Evolutionary conservation across 805 yeast genomes (phyloP), one percentile per base, ranked within the genome.

Genomic region (Kockiozyma suomiensis): DNA sequence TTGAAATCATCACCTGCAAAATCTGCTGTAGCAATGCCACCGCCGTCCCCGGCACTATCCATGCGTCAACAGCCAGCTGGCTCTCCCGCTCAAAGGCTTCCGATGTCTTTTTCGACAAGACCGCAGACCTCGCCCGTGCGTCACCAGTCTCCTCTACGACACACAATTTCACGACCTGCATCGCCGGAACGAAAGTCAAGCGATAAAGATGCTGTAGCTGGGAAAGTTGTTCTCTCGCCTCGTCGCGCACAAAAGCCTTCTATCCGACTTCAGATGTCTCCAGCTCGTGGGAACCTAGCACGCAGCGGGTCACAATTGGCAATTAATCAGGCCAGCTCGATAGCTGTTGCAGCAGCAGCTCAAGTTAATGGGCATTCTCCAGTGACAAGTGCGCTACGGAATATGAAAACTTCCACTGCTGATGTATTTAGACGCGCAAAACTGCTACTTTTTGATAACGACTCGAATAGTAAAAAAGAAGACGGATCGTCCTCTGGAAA

Each of bases 401-500:
- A 46, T 37, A 51, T 62, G 64, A 64, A 59, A 56, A 26, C 40
- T 17, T 59, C 67, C 12, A 64, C 67, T 6, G 55, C 67, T 4
- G 65, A 59, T 30, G 64, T 56, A 3, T 62, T 64, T 40, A 47
- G 62, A 10, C 60, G 52, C 21, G 67, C 67, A 3, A n/a, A 58
- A 30, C 38, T 52, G n/a, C 35, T 64, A 10, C 43, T 64, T 12
- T 60, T 60, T 42, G 66, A 56, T 13, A 40, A 21, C 32, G 48
- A 38, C n/a, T 7, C 49, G 3, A 33, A 15, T 7, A 32, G 21
- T n/a, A 33, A 49, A 35, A 28, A 47, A 25, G 28, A 45, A n/a
- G 8, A 35, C 6, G 35, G 38, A 28, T 23, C 25, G 12, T 10
- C 50, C 28, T 5, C 47, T 32, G 43, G 40, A 17, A 51, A 32